Evolutionary conservation across 2,329 filamentous ascomycete species (phyloP), one percentile per base, ranked within the genome.

Genomic region (Fusarium sp.): DNA sequence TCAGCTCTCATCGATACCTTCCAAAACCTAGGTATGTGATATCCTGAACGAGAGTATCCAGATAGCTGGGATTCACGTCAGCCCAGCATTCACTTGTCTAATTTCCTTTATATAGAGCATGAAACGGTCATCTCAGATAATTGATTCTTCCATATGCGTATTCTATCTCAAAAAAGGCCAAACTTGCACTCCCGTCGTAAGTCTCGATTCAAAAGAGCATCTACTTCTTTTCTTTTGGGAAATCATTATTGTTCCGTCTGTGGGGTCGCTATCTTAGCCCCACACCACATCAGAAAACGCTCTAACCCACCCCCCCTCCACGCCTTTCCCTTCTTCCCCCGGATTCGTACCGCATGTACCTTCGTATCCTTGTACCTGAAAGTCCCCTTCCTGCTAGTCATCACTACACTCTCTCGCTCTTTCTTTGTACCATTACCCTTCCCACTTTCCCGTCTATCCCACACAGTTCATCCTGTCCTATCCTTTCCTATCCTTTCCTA

Each of bases 391-490:
- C 51, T 63, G 51, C 36, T 31, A 33, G 66, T 70, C 57, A 69
- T 69, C 66, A 69, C 69, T 50, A 43, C 51, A 37, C 47, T 67
- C 46, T 60, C 59, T 72, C 58, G 64, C 70, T 60, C 60, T 61
- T 60, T 57, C 63, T 59, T 69, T 67, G 68, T 69, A 72, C 64
- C 64, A 60, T 66, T 62, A 67, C 62, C 64, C 70, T 63, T 71
- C 50, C 67, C 61, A 69, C 57, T 60, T 66, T 68, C 70, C 74
- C 63, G 69, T 66, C 63, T 51, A 68, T 70, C 70, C 65, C 66
- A 64, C 57, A 58, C 59, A 39, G 57, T 59, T 18, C 56, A 55
- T 55, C 58, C 46, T 62, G 21, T 25, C 25, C 25, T 25, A 25
- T 25, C 25, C 25, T 25, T 25, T 25, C 25, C 25, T 25, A 25